These are phyloP conservation scores for Phytophthora pseudosyringae DNA, from an alignment of 352 stramenopile species.

Conservation along the genomic window DNA sequence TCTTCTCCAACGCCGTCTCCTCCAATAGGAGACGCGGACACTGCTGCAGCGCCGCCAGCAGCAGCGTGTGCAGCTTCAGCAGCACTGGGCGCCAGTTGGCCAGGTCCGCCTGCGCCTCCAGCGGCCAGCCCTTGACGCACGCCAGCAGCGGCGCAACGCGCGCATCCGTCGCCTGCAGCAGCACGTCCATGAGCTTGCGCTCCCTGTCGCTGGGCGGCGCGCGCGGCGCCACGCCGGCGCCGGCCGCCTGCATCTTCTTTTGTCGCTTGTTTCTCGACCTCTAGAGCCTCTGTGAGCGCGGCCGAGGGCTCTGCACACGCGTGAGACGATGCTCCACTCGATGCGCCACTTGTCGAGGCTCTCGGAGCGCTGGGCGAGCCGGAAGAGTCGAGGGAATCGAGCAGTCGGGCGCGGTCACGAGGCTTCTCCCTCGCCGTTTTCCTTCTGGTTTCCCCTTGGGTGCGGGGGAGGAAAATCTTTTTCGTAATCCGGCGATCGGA, in stretches of 20 bases:
- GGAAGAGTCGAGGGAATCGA: constrained; percentile 21
- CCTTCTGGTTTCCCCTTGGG: constrained; percentile 20
- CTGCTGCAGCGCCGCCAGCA: constrained; percentile 47
- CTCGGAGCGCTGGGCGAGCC: background rate
- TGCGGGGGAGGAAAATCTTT: constrained; percentile 35
- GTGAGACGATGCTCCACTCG: background rate
- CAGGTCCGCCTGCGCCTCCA: constrained; percentile 82
- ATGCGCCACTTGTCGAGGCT: constrained; percentile 1
- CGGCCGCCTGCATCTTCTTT: constrained; percentile 37
- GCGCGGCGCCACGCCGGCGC: constrained; percentile 33
- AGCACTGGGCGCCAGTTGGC: constrained; percentile 73
- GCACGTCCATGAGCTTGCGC: constrained; percentile 63
- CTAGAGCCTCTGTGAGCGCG: constrained; percentile 6
- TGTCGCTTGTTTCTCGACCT: constrained; percentile 16
- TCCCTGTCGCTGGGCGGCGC: constrained; percentile 59
- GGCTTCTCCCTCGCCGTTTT: constrained; percentile 27
- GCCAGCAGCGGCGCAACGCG: constrained; percentile 65
- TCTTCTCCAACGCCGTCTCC: constrained; percentile 27
- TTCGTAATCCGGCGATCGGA: constrained; percentile 7
- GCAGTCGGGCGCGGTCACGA: constrained; percentile 13
- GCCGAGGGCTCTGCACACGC: constrained; percentile 1
- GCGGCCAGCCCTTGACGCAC: constrained; percentile 77
- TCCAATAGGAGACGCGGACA: constrained; percentile 57
- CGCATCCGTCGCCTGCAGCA: constrained; percentile 53
- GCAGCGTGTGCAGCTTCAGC: constrained; percentile 56